A percentile compares a stretch with the other conserved stretches of the same genome.
Evolutionary conservation across 495 filamentous ascomycete species (phyloP).

Genomic region (Annulohypoxylon moriforme): DNA sequence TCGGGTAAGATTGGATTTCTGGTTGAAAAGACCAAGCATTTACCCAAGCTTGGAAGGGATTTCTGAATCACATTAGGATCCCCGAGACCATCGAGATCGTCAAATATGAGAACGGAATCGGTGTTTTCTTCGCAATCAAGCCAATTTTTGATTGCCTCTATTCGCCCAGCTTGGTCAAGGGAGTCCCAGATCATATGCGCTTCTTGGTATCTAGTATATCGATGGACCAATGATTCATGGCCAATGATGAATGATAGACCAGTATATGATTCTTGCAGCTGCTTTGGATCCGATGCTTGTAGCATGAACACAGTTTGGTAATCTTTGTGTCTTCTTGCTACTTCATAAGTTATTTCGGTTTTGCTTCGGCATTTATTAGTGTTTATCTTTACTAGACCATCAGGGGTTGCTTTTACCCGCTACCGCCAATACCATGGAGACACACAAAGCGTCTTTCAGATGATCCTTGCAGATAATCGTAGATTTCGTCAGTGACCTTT

Average conservation of each 20-base stretch:
- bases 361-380: neutral
- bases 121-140: neutral
- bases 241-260: neutral
- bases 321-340: neutral
- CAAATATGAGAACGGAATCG: neutral
- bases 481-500: neutral
- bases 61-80: neutral
- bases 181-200: neutral
- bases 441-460: neutral
- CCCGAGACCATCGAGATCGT: neutral
- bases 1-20: neutral
- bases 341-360: slow-evolving; percentile 1
- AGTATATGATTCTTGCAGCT: neutral
- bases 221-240: neutral
- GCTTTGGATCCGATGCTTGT: neutral
- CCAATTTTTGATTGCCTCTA: slow-evolving; percentile 1
- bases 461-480: neutral
- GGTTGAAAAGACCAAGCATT: neutral
- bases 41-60: neutral
- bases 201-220: neutral
- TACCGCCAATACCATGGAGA: neutral
- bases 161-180: neutral
- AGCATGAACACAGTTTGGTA: neutral
- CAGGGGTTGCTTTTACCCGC: neutral
- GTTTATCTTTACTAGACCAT: neutral